Base-by-base conservation (phyloP, 805 yeast genomes). In the Huiozyma sinensis region DNA sequence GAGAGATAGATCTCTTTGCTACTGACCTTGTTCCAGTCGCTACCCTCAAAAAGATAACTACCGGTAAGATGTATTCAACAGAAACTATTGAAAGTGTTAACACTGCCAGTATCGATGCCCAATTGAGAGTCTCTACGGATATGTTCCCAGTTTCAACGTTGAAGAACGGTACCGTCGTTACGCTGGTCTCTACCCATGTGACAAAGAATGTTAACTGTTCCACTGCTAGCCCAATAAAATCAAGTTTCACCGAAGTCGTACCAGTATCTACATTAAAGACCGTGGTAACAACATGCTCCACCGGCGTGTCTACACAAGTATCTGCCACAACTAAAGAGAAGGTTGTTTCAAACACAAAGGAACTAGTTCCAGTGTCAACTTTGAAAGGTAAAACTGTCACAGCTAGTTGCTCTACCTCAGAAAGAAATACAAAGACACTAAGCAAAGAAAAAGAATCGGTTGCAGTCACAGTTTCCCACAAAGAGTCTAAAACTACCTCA, bases 101-200 rank as follows among this genome's bases (percentile, higher is more conserved):
- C 28, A n/a, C 34, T 32, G 34, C n/a, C 34, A 10, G 10, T 32
- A n/a, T 32, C 34, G 4, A n/a, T 4, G 34, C 34, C n/a, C 34
- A 10, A 32, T 32, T 32, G 34, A 32, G n/a, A 31, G 24, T 28
- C n/a, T 32, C 31, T 11, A 44, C 46, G 9, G 38, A 33, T 4
- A 30, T 45, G 12, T 10, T 41, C 36, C 40, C 47, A n/a, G 28
- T 45, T 24, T 24, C 13, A 6, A 38, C 38, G 12, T 24, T 41
- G 7, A 29, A 38, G 4, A 45, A 45, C 13, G 31, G 3, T 1
- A 40, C 47, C 12, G 39, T 29, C n/a, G 24, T 17, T 17, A 17
- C 24, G 4, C 24, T 17, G 24, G 24, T 17, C 24, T 17, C 24
- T 17, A 17, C 24, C 4, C 24, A 17, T 17, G 24, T 17, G 4